Conservation (phyloP, 495 filamentous ascomycete genomes). For the Aspergillus asperescens region DNA sequence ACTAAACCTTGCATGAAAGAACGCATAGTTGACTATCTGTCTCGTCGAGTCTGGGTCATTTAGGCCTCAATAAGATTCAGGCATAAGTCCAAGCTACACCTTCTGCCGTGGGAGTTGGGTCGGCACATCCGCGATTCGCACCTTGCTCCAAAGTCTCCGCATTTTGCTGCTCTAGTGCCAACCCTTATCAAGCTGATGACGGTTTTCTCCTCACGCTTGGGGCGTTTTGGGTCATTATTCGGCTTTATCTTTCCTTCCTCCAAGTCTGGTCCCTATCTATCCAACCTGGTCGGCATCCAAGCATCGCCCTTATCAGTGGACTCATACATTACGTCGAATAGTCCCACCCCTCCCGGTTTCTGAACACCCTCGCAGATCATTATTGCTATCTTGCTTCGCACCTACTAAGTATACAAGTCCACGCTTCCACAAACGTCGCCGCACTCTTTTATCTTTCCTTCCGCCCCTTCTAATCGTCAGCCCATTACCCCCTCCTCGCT, state of each 20-base stretch:
- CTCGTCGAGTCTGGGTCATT: constrained; percentile 12
- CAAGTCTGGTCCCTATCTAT: constrained; percentile 16
- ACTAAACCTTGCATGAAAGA: constrained; percentile 14
- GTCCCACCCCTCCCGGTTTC: neutral
- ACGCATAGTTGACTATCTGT: neutral
- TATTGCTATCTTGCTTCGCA: neutral
- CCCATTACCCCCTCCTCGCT: neutral
- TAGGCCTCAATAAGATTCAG: constrained; percentile 12
- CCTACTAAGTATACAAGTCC: neutral
- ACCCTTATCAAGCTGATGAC: constrained; percentile 23
- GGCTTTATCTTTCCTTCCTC: constrained; percentile 20
- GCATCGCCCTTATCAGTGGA: constrained; percentile 17
- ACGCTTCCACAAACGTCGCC: neutral
- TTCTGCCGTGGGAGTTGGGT: constrained; percentile 12
- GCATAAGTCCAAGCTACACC: constrained; percentile 16
- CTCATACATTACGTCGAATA: neutral
- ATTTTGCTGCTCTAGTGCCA: constrained; percentile 20
- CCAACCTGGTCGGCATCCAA: constrained; percentile 5
- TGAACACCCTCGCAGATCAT: constrained; percentile 2
- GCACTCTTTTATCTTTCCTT: neutral
- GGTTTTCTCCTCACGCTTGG: constrained; percentile 24
- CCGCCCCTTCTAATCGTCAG: neutral
- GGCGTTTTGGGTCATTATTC: constrained; percentile 8
- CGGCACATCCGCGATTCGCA: constrained; percentile 21
- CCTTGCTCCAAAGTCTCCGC: constrained; percentile 25